A percentile compares a stretch with the other conserved stretches of the same genome.
phyloP scores from a whole-genome alignment of 163 green algal species.

The Prototheca wickerhamii region DNA sequence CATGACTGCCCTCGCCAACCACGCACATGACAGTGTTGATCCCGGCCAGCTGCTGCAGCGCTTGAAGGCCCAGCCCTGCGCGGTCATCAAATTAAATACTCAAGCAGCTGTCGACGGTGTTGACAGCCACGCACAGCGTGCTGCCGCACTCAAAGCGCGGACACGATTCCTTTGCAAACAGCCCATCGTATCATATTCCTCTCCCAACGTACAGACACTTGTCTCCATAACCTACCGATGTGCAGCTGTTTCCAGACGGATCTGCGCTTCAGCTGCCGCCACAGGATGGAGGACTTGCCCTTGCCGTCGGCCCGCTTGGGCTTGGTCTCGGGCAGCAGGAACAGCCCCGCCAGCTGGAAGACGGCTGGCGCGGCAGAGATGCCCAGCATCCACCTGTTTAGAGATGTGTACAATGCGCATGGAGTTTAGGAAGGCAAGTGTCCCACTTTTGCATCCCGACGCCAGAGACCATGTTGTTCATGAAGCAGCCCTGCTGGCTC shows the following conservation, averaged over 20 bases:
- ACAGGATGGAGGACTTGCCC: neutral
- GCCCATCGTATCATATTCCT: slow-evolving; percentile 1
- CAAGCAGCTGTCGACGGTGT: neutral
- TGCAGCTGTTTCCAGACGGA: slow-evolving; percentile 19
- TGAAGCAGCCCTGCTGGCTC: neutral
- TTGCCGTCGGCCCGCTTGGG: slow-evolving; percentile 32
- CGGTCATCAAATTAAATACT: neutral
- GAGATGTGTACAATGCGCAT: too few species aligned
- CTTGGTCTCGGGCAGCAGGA: slow-evolving; percentile 48
- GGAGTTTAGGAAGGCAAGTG: neutral
- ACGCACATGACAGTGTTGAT: slow-evolving; percentile 69
- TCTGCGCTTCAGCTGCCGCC: slow-evolving; percentile 4
- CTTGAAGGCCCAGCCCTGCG: slow-evolving; percentile 47
- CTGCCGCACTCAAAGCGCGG: too few species aligned
- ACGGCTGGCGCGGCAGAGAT: slow-evolving; percentile 47
- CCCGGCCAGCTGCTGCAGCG: slow-evolving; percentile 59
- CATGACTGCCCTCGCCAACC: neutral
- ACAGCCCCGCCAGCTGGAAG: slow-evolving; percentile 39
- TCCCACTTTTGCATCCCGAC: neutral
- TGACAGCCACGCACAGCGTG: neutral
- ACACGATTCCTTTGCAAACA: neutral
- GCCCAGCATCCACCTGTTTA: slow-evolving; percentile 68
- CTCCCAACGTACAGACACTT: too few species aligned
- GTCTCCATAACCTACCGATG: too few species aligned
- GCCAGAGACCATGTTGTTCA: neutral